Percentiles rank a stretch among this genome's conserved stretches.
Conservation (phyloP, 306 rosid genomes). For the Vigna unguiculata region DNA sequence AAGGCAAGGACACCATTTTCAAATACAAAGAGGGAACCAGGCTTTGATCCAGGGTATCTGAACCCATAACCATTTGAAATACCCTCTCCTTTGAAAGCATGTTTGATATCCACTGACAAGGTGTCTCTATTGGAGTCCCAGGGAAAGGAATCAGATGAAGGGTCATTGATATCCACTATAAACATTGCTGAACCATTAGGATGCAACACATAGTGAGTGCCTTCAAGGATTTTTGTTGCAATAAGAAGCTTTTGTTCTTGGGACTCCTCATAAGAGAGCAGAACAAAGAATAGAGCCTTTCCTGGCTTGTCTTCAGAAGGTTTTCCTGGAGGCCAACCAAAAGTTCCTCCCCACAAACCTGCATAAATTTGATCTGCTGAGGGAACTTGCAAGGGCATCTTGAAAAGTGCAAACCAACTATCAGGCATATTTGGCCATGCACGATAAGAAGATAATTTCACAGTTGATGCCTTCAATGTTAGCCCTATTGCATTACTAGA, state of each 20-base stretch:
- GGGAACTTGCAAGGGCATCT: constrained; percentile 66
- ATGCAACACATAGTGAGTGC: constrained; percentile 79
- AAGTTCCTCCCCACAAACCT: constrained; percentile 92
- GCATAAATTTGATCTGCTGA: constrained; percentile 64
- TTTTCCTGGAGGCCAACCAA: constrained; percentile 91
- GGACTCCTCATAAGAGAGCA: constrained; percentile 79
- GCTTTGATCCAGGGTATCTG: constrained; percentile 83
- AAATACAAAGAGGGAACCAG: constrained; percentile 78
- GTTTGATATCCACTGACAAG: constrained; percentile 51
- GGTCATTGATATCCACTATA: constrained; percentile 64
- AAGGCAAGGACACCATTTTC: constrained; percentile 75
- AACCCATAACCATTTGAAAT: constrained; percentile 92
- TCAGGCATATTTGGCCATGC: constrained; percentile 97
- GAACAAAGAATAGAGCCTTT: constrained; percentile 76
- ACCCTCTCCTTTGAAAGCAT: constrained; percentile 73
- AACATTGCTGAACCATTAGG: constrained; percentile 95
- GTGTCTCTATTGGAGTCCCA: constrained; percentile 66
- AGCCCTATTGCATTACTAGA: constrained; percentile 64
- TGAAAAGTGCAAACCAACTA: constrained; percentile 78
- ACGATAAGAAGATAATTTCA: constrained; percentile 69
- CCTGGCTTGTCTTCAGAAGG: constrained; percentile 76
- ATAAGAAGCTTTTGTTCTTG: constrained; percentile 60
- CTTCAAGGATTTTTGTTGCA: constrained; percentile 89
- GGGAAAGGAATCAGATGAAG: constrained; percentile 77
- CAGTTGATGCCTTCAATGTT: constrained; percentile 61